These are phyloP conservation scores for Lasiodiplodia sp. DNA, from an alignment of 2,329 filamentous ascomycete species.

Conservation along the genomic window DNA sequence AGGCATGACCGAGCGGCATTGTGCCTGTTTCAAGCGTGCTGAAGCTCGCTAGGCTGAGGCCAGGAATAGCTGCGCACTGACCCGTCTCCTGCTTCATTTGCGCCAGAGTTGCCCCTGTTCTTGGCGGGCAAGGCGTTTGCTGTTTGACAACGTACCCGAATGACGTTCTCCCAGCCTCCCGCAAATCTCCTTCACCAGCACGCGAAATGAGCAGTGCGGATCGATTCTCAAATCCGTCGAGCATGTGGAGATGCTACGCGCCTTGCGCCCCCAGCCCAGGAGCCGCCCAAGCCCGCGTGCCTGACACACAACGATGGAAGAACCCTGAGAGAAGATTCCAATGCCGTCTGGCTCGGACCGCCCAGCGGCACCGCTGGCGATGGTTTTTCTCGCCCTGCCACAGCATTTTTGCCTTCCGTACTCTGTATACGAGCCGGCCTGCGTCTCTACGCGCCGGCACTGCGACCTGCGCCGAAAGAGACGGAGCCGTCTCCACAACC, in stretches of 20 bases:
- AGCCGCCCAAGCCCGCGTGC: background rate
- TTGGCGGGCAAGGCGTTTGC: constrained; percentile 25
- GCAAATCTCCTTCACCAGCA: constrained; percentile 27
- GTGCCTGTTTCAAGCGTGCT: constrained; percentile 26
- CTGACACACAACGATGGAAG: background rate
- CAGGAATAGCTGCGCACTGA: constrained; percentile 22
- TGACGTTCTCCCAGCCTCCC: constrained; percentile 29
- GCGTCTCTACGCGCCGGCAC: constrained; percentile 7
- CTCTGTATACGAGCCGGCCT: constrained; percentile 8
- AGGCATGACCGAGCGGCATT: constrained; percentile 21
- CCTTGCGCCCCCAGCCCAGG: background rate
- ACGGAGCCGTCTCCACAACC: constrained; percentile 20
- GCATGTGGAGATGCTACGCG: constrained; percentile 23
- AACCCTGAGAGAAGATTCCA: constrained; percentile 13
- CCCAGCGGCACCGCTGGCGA: constrained; percentile 1
- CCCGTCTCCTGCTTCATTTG: constrained; percentile 26
- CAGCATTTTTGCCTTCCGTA: background rate
- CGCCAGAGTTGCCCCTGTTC: constrained; percentile 26
- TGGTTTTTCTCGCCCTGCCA: background rate
- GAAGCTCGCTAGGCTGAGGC: constrained; percentile 25
- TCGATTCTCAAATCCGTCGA: constrained; percentile 15
- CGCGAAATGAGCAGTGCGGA: constrained; percentile 28
- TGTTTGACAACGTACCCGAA: constrained; percentile 27
- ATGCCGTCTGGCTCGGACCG: constrained; percentile 10
- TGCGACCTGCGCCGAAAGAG: constrained; percentile 5